Conservation (phyloP, 208 protist genomes). For the Trypanosoma conorhini region DNA sequence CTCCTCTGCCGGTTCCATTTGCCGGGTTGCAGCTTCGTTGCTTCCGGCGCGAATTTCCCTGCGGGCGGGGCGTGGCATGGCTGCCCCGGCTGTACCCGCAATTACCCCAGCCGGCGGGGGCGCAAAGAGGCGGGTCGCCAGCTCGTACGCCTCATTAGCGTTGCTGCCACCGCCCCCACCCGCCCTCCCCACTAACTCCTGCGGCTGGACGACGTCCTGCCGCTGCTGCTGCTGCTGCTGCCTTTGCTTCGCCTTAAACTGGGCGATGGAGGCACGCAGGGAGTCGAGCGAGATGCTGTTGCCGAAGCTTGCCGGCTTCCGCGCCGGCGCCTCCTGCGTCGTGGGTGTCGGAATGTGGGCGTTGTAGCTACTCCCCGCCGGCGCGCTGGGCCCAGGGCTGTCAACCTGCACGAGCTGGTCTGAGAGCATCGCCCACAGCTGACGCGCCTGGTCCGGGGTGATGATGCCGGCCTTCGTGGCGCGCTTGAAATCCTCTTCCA, state of each 20-base stretch:
- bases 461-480: conserved; percentile 77
- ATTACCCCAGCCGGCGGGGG: not conserved
- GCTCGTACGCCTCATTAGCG: conserved; percentile 20
- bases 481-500: conserved; percentile 72
- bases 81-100: conserved; percentile 11
- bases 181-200: conserved; percentile 6
- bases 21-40: not conserved
- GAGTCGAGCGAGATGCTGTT: conserved; percentile 69
- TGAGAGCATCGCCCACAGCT: conserved; percentile 88
- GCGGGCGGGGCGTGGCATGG: conserved; percentile 1
- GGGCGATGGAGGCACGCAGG: conserved; percentile 73
- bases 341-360: not conserved
- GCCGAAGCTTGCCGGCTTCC: conserved; percentile 34
- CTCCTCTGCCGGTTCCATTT: not conserved
- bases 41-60: conserved; percentile 8
- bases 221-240: conserved; percentile 19
- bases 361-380: not conserved
- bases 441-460: conserved; percentile 77
- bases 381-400: conserved; percentile 1
- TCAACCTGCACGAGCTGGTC: conserved; percentile 74
- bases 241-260: conserved; percentile 69
- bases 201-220: conserved; percentile 16
- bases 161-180: not conserved
- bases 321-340: not conserved
- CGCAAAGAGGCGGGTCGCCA: conserved; percentile 22